These are phyloP conservation scores for Pyrenophora seminiperda DNA, from an alignment of 2,329 filamentous ascomycete species.

Conservation along the genomic window DNA sequence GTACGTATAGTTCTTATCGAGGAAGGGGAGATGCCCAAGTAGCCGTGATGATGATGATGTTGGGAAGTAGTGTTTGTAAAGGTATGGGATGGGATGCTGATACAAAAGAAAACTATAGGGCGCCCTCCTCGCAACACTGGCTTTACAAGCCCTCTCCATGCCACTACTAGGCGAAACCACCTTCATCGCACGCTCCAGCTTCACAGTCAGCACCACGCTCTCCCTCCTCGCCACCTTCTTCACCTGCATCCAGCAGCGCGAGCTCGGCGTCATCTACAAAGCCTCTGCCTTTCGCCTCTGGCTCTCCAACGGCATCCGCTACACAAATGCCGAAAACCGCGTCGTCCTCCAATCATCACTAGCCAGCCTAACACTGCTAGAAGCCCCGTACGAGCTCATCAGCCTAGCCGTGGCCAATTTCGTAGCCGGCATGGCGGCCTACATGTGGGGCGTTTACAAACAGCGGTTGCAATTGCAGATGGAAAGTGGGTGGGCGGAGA, in stretches of 20 bases:
- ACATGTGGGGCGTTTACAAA: constrained; percentile 21
- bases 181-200: constrained; percentile 17
- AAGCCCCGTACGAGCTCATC: constrained; percentile 27
- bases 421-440: constrained; percentile 20
- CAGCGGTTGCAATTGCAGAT: constrained; percentile 5
- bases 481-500: not conserved
- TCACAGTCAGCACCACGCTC: constrained; percentile 18
- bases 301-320: constrained; percentile 23
- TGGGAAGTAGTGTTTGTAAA: not conserved
- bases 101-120: constrained; percentile 14
- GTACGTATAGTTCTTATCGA: too few relatives aligned
- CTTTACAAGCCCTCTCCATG: constrained; percentile 23
- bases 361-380: constrained; percentile 17
- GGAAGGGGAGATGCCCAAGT: too few relatives aligned
- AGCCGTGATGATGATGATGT: too few relatives aligned
- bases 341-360: constrained; percentile 21
- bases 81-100: not conserved
- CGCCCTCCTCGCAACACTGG: constrained; percentile 21
- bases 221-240: constrained; percentile 27
- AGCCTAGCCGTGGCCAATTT: constrained; percentile 20
- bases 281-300: constrained; percentile 18
- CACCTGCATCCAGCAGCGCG: constrained; percentile 25
- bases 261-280: constrained; percentile 14
- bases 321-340: not conserved
- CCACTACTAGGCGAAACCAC: constrained; percentile 11